A percentile compares a stretch with the other conserved stretches of the same genome.
These are phyloP conservation scores for Ustilago trichophora DNA, from an alignment of 1,284 basidiomycete species.

Conservation along the genomic window DNA sequence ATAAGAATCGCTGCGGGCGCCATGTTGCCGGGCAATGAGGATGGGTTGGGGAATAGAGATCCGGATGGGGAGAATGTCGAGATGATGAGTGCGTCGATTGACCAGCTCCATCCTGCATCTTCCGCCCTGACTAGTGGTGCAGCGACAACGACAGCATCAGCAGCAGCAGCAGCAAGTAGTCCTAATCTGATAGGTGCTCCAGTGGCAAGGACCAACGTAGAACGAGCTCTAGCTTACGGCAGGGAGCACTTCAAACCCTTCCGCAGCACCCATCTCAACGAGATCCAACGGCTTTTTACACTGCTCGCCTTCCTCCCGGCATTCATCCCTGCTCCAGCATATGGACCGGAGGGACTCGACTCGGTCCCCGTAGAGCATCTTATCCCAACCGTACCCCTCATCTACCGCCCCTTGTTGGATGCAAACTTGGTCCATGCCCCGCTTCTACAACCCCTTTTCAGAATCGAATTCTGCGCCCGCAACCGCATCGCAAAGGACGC, in stretches of 20 bases:
- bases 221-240: conserved; percentile 78
- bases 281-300: conserved; percentile 80
- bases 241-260: conserved; percentile 75
- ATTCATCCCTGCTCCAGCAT: conserved; percentile 26
- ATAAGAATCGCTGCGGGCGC: conserved; percentile 51
- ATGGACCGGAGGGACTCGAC: conserved; percentile 27
- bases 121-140: too few species aligned
- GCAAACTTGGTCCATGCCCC: conserved; percentile 69
- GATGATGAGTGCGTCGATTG: conserved; percentile 33
- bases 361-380: conserved; percentile 38
- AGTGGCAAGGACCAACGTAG: conserved; percentile 34
- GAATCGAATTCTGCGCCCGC: conserved; percentile 85
- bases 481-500: conserved; percentile 87
- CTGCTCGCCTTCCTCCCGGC: conserved; percentile 77
- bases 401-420: conserved; percentile 52
- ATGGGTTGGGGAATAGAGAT: conserved; percentile 14
- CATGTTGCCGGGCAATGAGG: conserved; percentile 5
- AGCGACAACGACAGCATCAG: background rate
- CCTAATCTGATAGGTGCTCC: background rate
- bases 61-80: conserved; percentile 53
- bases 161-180: background rate
- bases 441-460: conserved; percentile 82
- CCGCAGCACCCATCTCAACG: conserved; percentile 73
- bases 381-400: conserved; percentile 35
- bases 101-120: conserved; percentile 11